Conservation (phyloP, 805 yeast genomes). For the Starmerella apicola region DNA sequence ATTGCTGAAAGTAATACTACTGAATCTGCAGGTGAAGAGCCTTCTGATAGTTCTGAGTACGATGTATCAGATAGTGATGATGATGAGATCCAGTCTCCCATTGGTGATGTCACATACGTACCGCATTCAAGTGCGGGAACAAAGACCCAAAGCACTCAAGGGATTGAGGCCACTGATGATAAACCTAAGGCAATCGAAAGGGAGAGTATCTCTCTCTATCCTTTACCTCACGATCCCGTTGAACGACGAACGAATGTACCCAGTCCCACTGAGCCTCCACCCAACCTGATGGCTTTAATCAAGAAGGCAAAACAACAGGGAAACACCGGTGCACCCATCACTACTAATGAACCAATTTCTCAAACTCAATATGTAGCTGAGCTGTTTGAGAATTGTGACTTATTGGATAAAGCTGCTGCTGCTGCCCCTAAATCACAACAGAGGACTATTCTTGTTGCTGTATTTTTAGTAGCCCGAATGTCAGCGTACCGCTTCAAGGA, state of each 20-base stretch:
- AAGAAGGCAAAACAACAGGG: slow-evolving; percentile 81
- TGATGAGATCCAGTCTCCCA: slow-evolving; percentile 15
- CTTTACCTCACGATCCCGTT: slow-evolving; percentile 43
- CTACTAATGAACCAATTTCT: slow-evolving; percentile 83
- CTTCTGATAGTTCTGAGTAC: neutral
- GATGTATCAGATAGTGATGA: slow-evolving; percentile 6
- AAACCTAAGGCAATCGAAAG: too few species aligned
- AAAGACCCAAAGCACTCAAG: neutral
- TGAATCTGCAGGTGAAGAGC: too few species aligned
- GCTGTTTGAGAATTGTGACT: slow-evolving; percentile 56
- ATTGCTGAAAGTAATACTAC: too few species aligned
- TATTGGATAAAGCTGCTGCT: slow-evolving; percentile 53
- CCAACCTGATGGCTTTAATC: slow-evolving; percentile 64
- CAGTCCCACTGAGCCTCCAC: slow-evolving; percentile 54
- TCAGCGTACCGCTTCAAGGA: slow-evolving; percentile 62
- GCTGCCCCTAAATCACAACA: slow-evolving; percentile 40
- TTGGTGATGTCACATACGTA: slow-evolving; percentile 15
- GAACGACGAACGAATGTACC: slow-evolving; percentile 46
- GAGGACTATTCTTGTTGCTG: slow-evolving; percentile 50
- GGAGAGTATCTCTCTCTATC: slow-evolving; percentile 44
- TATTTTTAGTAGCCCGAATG: slow-evolving; percentile 67
- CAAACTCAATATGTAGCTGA: slow-evolving; percentile 73
- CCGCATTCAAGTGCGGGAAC: slow-evolving; percentile 10
- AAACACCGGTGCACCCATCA: slow-evolving; percentile 70
- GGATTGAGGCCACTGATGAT: neutral